A percentile compares a stretch with the other conserved stretches of the same genome.
Conservation (phyloP, 202 grass and related monocot species). For the Setaria viridis region DNA sequence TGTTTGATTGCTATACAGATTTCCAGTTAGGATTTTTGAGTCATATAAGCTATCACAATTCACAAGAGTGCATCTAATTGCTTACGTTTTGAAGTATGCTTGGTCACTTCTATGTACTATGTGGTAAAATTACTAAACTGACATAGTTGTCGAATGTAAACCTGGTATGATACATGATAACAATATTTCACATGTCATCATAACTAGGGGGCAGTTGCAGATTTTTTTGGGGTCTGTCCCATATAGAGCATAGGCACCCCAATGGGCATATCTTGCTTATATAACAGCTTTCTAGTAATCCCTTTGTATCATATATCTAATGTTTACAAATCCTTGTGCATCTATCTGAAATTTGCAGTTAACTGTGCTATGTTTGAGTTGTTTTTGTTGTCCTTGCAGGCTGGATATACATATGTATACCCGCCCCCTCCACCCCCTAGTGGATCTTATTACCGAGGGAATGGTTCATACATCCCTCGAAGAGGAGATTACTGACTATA, state of each 20-base stretch:
- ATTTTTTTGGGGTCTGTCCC: background rate
- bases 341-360: conserved; percentile 16
- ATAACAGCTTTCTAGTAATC: background rate
- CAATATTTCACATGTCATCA: background rate
- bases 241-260: background rate
- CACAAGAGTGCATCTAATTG: background rate
- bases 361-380: background rate
- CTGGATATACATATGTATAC: conserved; percentile 40
- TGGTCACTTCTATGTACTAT: conserved; percentile 9
- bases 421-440: conserved; percentile 15
- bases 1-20: conserved; percentile 13
- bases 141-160: conserved; percentile 6
- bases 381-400: conserved; percentile 27
- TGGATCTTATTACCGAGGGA: conserved; percentile 29
- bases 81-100: conserved; percentile 2
- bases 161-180: background rate
- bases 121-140: conserved; percentile 18
- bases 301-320: background rate
- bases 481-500: conserved; percentile 49
- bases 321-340: background rate
- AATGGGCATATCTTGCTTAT: background rate
- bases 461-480: background rate
- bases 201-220: conserved; percentile 20
- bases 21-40: conserved; percentile 27
- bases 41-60: background rate